Evolutionary conservation across 75 land plant genomes (phyloP).

Genomic region (Pinus albicaulis): DNA sequence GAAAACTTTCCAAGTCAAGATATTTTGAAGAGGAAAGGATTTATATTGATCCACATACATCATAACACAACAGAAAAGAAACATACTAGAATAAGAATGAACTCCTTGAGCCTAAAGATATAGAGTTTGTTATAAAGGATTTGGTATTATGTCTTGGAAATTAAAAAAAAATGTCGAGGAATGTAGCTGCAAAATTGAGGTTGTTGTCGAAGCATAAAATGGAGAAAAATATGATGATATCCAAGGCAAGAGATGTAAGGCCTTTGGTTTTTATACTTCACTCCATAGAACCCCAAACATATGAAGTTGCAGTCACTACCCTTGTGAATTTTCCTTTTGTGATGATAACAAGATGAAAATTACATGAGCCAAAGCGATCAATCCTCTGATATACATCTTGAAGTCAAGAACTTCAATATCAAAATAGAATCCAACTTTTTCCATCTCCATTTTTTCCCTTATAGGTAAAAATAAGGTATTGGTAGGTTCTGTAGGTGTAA

Average conservation of each 20-base stretch:
- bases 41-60: no score
- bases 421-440: no score
- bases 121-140: neutral
- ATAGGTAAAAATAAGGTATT: constrained; percentile 62
- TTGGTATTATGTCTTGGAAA: neutral
- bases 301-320: constrained; percentile 76
- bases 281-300: constrained; percentile 43
- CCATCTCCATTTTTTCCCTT: constrained; percentile 66
- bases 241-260: constrained; percentile 61
- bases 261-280: constrained; percentile 52
- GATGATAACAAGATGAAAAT: constrained; percentile 44
- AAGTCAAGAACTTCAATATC: no score
- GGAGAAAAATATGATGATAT: constrained; percentile 67
- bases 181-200: constrained; percentile 57
- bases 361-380: no score
- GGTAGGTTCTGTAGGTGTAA: constrained; percentile 58
- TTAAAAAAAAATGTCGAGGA: constrained; percentile 36
- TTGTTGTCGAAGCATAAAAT: constrained; percentile 56
- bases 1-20: no score
- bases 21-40: no score
- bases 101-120: constrained; percentile 1
- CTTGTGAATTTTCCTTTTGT: constrained; percentile 24
- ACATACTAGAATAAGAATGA: neutral
- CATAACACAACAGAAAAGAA: neutral
- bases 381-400: no score